phyloP scores from a whole-genome alignment of 768 basidiomycete genomes.

The Fibroporia radiculosa region DNA sequence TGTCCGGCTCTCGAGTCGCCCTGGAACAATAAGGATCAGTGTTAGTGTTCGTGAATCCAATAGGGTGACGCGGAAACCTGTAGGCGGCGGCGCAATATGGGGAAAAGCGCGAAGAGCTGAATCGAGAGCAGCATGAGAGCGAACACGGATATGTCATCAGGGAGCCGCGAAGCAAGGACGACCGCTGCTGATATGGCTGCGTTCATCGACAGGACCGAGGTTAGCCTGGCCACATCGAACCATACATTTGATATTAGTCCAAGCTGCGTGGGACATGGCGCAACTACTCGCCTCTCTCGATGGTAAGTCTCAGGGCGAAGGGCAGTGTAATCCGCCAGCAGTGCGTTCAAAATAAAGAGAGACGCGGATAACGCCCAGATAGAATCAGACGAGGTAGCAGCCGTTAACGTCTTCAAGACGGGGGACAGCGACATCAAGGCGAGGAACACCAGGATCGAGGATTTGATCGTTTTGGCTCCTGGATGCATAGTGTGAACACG shows the following conservation, averaged over 20 bases:
- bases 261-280: not conserved
- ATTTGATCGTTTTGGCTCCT: slow-evolving; percentile 73
- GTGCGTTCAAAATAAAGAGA: slow-evolving; percentile 73
- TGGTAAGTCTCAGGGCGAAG: slow-evolving; percentile 33
- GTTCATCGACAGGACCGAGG: slow-evolving; percentile 82
- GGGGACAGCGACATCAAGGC: slow-evolving; percentile 87
- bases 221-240: slow-evolving; percentile 40
- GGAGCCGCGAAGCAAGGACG: slow-evolving; percentile 85
- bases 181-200: slow-evolving; percentile 90
- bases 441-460: slow-evolving; percentile 81
- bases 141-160: slow-evolving; percentile 80
- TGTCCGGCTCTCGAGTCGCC: slow-evolving; percentile 39
- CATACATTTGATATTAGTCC: slow-evolving; percentile 8
- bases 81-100: slow-evolving; percentile 64
- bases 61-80: slow-evolving; percentile 38
- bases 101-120: slow-evolving; percentile 78
- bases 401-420: slow-evolving; percentile 84
- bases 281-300: slow-evolving; percentile 47
- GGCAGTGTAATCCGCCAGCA: slow-evolving; percentile 77
- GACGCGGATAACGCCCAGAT: slow-evolving; percentile 92
- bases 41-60: not conserved
- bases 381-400: slow-evolving; percentile 92
- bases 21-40: slow-evolving; percentile 26
- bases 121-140: slow-evolving; percentile 81
- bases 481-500: slow-evolving; percentile 2